These are phyloP conservation scores for Agrostemma githago DNA, from an alignment of 148 eudicot species.

Conservation along the genomic window DNA sequence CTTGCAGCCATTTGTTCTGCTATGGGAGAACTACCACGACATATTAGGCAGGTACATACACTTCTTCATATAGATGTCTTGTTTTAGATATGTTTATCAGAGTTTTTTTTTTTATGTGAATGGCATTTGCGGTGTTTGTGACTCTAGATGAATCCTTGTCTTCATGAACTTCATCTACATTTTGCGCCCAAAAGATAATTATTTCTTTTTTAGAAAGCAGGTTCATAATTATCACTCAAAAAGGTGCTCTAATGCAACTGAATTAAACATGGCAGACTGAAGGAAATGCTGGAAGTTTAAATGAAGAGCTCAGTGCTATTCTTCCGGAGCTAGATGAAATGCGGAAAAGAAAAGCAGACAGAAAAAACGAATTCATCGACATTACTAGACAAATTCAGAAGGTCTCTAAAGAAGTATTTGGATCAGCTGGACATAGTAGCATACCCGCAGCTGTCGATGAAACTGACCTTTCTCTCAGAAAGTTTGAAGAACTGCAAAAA, in stretches of 20 bases:
- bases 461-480: conserved; percentile 41
- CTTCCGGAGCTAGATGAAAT: conserved; percentile 48
- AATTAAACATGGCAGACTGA: conserved; percentile 33
- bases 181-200: neutral
- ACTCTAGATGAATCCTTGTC: neutral
- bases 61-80: conserved; percentile 1
- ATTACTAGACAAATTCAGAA: conserved; percentile 36
- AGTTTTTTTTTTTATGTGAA: neutral
- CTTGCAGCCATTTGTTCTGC: conserved; percentile 54
- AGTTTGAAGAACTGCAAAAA: conserved; percentile 43
- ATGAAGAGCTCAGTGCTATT: conserved; percentile 40
- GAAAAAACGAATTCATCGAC: conserved; percentile 39
- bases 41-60: conserved; percentile 42
- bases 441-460: conserved; percentile 36
- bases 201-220: neutral
- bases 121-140: neutral
- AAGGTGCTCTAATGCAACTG: neutral
- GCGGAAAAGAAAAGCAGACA: conserved; percentile 38
- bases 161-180: neutral
- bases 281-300: conserved; percentile 37
- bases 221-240: neutral
- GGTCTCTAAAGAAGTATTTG: conserved; percentile 33
- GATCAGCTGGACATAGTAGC: conserved; percentile 19
- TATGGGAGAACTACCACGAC: conserved; percentile 52
- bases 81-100: neutral